phyloP scores from a whole-genome alignment of 345 rosid species.

The Heritiera fomes region DNA sequence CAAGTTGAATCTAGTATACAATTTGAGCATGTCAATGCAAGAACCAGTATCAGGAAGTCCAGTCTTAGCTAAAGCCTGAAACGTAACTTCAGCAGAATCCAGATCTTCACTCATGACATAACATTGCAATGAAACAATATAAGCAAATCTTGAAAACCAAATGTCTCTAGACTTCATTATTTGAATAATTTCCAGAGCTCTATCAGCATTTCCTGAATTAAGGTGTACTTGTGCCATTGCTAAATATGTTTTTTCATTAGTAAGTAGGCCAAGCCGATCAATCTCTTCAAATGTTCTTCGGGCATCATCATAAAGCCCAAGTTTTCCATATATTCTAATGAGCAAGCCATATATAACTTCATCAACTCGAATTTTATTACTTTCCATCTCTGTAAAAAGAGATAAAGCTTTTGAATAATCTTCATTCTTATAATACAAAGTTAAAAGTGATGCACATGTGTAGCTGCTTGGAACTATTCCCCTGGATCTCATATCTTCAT shows the following conservation, averaged over 20 bases:
- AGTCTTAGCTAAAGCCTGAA: conserved; percentile 59
- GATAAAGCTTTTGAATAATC: conserved; percentile 81
- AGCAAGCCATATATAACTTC: conserved; percentile 91
- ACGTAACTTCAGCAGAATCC: conserved; percentile 71
- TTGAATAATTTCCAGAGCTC: conserved; percentile 61
- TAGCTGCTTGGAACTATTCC: conserved; percentile 78
- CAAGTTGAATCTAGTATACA: conserved; percentile 54
- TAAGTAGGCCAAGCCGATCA: conserved; percentile 56
- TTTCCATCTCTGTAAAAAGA: conserved; percentile 85
- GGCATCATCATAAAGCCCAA: conserved; percentile 82
- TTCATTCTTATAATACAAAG: conserved; percentile 68
- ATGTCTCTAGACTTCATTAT: conserved; percentile 68
- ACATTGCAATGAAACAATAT: conserved; percentile 79
- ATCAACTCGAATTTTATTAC: conserved; percentile 57
- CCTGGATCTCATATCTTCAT: conserved; percentile 69
- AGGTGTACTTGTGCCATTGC: conserved; percentile 92
- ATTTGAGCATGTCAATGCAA: conserved; percentile 73
- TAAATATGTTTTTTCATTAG: conserved; percentile 82
- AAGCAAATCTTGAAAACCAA: conserved; percentile 75
- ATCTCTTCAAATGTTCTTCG: conserved; percentile 65
- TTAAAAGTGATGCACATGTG: conserved; percentile 91
- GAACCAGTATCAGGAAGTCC: conserved; percentile 81
- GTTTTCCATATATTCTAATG: conserved; percentile 87
- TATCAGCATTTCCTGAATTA: conserved; percentile 57
- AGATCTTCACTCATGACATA: conserved; percentile 63